Evolutionary conservation across 345 rosid genomes (phyloP).

Genomic region (Eucalyptus albens): DNA sequence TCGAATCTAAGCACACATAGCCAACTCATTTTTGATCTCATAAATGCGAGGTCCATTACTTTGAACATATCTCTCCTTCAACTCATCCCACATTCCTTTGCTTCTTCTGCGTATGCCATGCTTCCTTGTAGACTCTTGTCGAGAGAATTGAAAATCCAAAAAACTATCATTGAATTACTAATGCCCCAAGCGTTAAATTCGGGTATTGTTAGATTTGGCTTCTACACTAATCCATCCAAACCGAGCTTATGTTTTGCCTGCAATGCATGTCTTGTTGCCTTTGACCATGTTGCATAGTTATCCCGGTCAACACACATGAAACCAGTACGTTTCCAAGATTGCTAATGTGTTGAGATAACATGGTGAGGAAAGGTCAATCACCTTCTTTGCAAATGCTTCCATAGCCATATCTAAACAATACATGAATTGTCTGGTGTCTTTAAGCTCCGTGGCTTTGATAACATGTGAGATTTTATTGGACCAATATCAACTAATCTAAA

Average conservation of each 20-base stretch:
- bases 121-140: neutral
- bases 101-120: neutral
- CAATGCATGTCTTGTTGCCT: neutral
- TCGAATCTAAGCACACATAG: no score
- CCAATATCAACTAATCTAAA: fast-evolving
- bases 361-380: neutral
- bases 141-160: neutral
- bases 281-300: neutral
- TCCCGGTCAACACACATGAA: neutral
- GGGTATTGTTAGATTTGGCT: neutral
- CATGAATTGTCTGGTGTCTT: neutral
- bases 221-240: neutral
- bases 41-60: neutral
- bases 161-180: neutral
- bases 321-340: neutral
- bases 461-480: no score
- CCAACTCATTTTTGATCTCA: neutral
- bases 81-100: neutral
- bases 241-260: neutral
- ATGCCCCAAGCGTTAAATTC: neutral
- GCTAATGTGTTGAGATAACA: neutral
- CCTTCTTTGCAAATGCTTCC: neutral
- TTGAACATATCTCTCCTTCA: neutral
- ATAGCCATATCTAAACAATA: neutral
- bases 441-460: neutral